A percentile compares a stretch with the other conserved stretches of the same genome.
Evolutionary conservation across 345 rosid species (phyloP).

Genomic region (Syzygium grande): DNA sequence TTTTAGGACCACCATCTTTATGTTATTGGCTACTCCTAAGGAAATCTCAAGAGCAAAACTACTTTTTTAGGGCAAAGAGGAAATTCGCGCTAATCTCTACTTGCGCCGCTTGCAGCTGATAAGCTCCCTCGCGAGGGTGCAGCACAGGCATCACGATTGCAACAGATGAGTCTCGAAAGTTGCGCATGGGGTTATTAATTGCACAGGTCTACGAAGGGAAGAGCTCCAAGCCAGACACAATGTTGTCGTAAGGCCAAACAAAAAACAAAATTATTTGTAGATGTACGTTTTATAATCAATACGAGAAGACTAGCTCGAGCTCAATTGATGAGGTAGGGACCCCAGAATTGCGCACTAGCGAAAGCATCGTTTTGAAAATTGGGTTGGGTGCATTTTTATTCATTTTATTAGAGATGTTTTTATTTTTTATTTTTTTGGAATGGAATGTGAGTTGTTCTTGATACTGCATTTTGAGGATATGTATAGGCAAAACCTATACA

Average conservation of each 20-base stretch:
- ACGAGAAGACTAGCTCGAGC: too few species aligned
- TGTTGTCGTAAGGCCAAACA: too few species aligned
- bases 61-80: rapidly evolving
- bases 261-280: not conserved
- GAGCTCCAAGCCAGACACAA: too few species aligned
- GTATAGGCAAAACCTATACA: not conserved
- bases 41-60: not conserved
- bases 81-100: rapidly evolving
- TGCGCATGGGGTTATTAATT: too few species aligned
- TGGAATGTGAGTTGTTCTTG: not conserved
- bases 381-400: not conserved
- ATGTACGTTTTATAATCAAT: too few species aligned
- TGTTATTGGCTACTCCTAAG: not conserved
- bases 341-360: not conserved
- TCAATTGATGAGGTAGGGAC: not conserved
- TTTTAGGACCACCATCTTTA: not conserved
- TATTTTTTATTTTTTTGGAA: not conserved
- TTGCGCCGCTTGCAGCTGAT: not conserved
- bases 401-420: not conserved
- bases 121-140: not conserved
- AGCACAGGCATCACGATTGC: not conserved
- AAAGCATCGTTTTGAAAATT: not conserved
- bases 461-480: not conserved
- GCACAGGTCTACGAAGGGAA: too few species aligned
- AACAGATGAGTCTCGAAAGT: not conserved